Conservation (phyloP, 208 protist genomes). For the Leishmania amazonensis region DNA sequence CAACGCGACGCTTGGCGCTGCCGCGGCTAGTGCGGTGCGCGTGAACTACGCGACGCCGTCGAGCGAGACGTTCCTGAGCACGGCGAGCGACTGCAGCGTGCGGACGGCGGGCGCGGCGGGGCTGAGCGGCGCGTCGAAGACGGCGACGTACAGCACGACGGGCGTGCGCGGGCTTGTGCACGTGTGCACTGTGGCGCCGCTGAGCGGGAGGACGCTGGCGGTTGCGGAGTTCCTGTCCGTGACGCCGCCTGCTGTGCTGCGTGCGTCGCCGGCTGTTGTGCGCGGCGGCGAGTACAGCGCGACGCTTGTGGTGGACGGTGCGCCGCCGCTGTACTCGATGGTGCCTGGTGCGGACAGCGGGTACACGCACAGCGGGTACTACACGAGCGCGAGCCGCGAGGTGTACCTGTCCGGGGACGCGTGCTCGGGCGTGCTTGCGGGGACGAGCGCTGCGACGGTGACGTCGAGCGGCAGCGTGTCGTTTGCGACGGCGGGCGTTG, state of each 20-base stretch:
- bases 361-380: conserved; percentile 41
- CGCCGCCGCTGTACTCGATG: conserved; percentile 61
- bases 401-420: conserved; percentile 54
- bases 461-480: conserved; percentile 21
- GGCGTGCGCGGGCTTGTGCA: conserved; percentile 43
- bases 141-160: conserved; percentile 12
- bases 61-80: conserved; percentile 49
- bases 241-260: conserved; percentile 39
- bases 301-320: conserved; percentile 38
- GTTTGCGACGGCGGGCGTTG: conserved; percentile 31
- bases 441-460: conserved; percentile 22
- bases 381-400: conserved; percentile 34
- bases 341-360: conserved; percentile 37
- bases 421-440: conserved; percentile 35
- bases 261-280: conserved; percentile 49
- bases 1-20: conserved; percentile 27
- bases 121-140: conserved; percentile 2
- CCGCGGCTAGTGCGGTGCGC: conserved; percentile 20
- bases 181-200: conserved; percentile 48
- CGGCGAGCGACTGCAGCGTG: conserved; percentile 28
- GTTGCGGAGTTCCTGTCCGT: conserved; percentile 55
- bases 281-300: conserved; percentile 41
- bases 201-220: conserved; percentile 14
- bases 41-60: conserved; percentile 55
- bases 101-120: conserved; percentile 19